A percentile compares a stretch with the other conserved stretches of the same genome.
These are phyloP conservation scores for Infundibulicybe gibba DNA, from an alignment of 768 basidiomycete species.

Conservation along the genomic window DNA sequence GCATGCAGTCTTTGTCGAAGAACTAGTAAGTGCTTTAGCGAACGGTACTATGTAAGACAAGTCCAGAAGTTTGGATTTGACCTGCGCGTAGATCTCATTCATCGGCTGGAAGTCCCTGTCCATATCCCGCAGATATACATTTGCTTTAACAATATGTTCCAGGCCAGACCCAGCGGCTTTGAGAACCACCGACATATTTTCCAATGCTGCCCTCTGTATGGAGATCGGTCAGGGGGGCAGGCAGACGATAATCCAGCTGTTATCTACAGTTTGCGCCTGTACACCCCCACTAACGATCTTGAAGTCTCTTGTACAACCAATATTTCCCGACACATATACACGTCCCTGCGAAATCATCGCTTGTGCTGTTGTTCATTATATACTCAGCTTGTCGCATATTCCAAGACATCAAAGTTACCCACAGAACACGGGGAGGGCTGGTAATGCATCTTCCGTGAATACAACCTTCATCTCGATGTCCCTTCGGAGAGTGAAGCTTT, in stretches of 20 bases:
- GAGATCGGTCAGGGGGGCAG: neutral
- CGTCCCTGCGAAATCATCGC: conserved; percentile 31
- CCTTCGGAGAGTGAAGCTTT: conserved; percentile 4
- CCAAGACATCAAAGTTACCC: conserved; percentile 4
- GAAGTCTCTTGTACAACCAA: conserved; percentile 29
- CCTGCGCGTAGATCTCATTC: conserved; percentile 36
- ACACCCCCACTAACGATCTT: conserved; percentile 28
- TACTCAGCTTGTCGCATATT: too few relatives aligned
- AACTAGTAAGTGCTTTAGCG: conserved; percentile 29
- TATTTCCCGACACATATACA: conserved; percentile 35
- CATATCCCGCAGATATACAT: conserved; percentile 37
- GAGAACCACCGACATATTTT: conserved; percentile 36
- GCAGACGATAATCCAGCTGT: neutral
- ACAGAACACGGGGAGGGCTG: conserved; percentile 34
- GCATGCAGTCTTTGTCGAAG: conserved; percentile 39
- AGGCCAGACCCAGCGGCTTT: conserved; percentile 36
- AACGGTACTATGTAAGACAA: too few relatives aligned
- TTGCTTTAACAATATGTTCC: conserved; percentile 38
- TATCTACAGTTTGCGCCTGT: conserved; percentile 29
- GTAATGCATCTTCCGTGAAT: conserved; percentile 25
- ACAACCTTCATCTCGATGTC: conserved; percentile 17
- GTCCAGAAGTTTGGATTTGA: conserved; percentile 8
- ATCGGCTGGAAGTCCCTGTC: conserved; percentile 29
- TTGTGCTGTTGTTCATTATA: conserved; percentile 21
- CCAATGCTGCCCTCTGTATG: conserved; percentile 28